Conservation (phyloP, 164 flowering plant species). For the Magnolia officinalis region DNA sequence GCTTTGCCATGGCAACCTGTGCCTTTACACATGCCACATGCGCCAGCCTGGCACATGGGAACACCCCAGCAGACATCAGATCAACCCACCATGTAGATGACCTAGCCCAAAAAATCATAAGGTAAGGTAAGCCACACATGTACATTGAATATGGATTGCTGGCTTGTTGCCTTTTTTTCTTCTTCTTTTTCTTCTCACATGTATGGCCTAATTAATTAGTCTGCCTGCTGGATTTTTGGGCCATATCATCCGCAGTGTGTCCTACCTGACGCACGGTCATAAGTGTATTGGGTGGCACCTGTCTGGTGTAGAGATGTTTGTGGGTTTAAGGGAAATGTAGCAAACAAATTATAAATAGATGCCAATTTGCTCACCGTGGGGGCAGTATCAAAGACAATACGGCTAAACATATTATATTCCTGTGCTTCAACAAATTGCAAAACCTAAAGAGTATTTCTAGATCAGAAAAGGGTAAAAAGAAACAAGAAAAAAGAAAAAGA, state of each 20-base stretch:
- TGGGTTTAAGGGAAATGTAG: not conserved
- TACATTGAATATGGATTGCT: not conserved
- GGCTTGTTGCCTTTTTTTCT: not conserved
- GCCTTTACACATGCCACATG: not conserved
- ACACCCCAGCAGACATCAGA: not conserved
- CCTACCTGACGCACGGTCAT: not conserved
- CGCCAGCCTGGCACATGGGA: not conserved
- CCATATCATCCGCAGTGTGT: not conserved
- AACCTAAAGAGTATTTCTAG: slow-evolving; percentile 39
- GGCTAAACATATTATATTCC: slow-evolving; percentile 69
- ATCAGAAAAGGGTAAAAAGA: not conserved
- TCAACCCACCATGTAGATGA: not conserved
- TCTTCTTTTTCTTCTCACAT: not conserved
- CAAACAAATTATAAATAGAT: not conserved
- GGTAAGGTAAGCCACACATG: not conserved
- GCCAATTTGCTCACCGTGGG: slow-evolving; percentile 65
- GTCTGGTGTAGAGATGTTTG: not conserved
- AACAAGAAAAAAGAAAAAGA: not conserved
- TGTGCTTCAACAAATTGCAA: slow-evolving; percentile 87
- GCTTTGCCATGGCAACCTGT: not conserved
- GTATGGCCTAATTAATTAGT: not conserved
- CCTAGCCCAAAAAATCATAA: not conserved
- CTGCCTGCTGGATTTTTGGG: not conserved
- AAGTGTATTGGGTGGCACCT: not conserved
- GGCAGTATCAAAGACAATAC: slow-evolving; percentile 94